A percentile compares a stretch with the other conserved stretches of the same genome.
Evolutionary conservation across 768 basidiomycete genomes (phyloP).

Genomic region (Termitomyces sp.): DNA sequence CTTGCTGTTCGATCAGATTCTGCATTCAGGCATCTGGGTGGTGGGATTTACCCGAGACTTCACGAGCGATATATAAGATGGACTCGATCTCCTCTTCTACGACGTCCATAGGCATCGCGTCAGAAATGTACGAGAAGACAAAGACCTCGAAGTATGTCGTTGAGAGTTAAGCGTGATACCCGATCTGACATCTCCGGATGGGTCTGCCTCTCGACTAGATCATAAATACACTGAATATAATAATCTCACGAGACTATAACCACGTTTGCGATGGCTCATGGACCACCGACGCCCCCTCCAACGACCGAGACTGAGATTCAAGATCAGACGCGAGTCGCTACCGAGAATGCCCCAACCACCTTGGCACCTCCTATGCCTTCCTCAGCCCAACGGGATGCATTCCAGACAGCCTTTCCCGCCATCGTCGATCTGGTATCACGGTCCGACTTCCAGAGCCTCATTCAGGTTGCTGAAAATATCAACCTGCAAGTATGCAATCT

Average conservation of each 20-base stretch:
- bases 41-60: constrained; percentile 69
- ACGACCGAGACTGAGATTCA: constrained; percentile 49
- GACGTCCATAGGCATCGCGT: constrained; percentile 36
- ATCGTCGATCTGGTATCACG: constrained; percentile 40
- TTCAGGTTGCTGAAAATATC: constrained; percentile 40
- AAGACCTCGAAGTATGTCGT: background rate
- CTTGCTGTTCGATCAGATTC: constrained; percentile 33
- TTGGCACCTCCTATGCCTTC: constrained; percentile 10
- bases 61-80: constrained; percentile 83
- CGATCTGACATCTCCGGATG: background rate
- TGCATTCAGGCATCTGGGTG: background rate
- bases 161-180: background rate
- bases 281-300: constrained; percentile 60
- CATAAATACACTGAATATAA: background rate
- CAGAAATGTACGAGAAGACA: background rate
- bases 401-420: constrained; percentile 38
- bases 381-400: constrained; percentile 26
- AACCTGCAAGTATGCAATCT: constrained; percentile 45
- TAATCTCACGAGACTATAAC: background rate
- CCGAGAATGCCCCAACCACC: constrained; percentile 10
- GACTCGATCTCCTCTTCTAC: constrained; percentile 81
- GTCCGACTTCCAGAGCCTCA: constrained; percentile 36
- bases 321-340: constrained; percentile 36
- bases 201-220: background rate
- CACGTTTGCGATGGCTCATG: constrained; percentile 40